A percentile compares a stretch with the other conserved stretches of the same genome.
Conservation (phyloP, 352 stramenopile species). For the Pythium rishiriense region DNA sequence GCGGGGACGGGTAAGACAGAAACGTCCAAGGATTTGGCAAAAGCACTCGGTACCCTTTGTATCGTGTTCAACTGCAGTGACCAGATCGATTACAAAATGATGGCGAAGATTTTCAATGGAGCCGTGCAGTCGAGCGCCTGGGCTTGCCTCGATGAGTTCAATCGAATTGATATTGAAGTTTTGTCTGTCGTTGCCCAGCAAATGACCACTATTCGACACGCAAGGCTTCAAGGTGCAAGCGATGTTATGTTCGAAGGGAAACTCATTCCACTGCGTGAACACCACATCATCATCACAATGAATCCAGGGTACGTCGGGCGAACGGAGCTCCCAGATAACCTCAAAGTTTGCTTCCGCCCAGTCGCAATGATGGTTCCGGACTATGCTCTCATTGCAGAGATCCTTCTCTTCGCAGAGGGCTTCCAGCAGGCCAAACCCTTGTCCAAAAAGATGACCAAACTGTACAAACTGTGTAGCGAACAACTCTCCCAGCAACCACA, state of each 20-base stretch:
- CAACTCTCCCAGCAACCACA: conserved; percentile 84
- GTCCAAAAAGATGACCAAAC: conserved; percentile 67
- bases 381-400: conserved; percentile 81
- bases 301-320: conserved; percentile 82
- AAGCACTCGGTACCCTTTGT: conserved; percentile 89
- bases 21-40: conserved; percentile 93
- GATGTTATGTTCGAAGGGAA: conserved; percentile 62
- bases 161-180: conserved; percentile 88
- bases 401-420: conserved; percentile 81
- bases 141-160: conserved; percentile 91
- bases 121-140: conserved; percentile 77
- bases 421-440: conserved; percentile 69
- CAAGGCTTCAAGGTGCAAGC: conserved; percentile 31
- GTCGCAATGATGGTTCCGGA: conserved; percentile 91
- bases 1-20: conserved; percentile 94
- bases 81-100: conserved; percentile 92
- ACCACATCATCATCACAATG: conserved; percentile 89
- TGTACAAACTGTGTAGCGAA: conserved; percentile 86
- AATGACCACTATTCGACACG: conserved; percentile 69
- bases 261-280: conserved; percentile 54
- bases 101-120: conserved; percentile 87
- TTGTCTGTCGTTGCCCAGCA: conserved; percentile 88
- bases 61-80: conserved; percentile 97
- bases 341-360: conserved; percentile 82
- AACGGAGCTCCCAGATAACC: conserved; percentile 83